Conservation (phyloP, 176 grass and related monocot species). For the Secale cereale region DNA sequence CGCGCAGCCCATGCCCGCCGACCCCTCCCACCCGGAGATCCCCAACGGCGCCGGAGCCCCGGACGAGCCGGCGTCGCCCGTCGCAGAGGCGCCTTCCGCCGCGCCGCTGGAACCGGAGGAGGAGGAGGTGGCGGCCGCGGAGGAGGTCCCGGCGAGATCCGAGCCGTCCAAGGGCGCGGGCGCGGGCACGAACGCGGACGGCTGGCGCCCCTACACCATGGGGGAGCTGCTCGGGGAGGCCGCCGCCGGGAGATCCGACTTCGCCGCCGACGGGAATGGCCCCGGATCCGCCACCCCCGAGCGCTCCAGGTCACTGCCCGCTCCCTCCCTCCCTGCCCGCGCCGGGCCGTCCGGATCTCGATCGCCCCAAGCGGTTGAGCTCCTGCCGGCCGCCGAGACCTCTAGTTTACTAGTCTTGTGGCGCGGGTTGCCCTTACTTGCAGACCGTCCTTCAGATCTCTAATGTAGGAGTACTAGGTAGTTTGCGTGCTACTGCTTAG, state of each 20-base stretch:
- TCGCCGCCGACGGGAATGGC: conserved; percentile 41
- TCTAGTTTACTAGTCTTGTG: too few relatives aligned
- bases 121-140: not conserved
- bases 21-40: not conserved
- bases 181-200: conserved; percentile 14
- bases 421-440: too few relatives aligned
- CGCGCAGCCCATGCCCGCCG: not conserved
- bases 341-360: conserved; percentile 5
- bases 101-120: not conserved
- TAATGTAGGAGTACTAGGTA: too few relatives aligned
- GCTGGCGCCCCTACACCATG: conserved; percentile 57
- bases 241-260: conserved; percentile 36
- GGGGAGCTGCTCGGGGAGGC: conserved; percentile 63
- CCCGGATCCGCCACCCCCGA: conserved; percentile 32
- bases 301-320: conserved; percentile 29
- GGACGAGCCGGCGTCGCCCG: conserved; percentile 11
- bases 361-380: not conserved
- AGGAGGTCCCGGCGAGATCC: not conserved
- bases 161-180: not conserved
- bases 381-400: not conserved
- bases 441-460: too few relatives aligned
- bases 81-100: too few relatives aligned
- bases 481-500: too few relatives aligned
- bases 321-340: conserved; percentile 9
- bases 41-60: conserved; percentile 5